phyloP scores from a whole-genome alignment of 345 rosid species.

The Brassica juncea region DNA sequence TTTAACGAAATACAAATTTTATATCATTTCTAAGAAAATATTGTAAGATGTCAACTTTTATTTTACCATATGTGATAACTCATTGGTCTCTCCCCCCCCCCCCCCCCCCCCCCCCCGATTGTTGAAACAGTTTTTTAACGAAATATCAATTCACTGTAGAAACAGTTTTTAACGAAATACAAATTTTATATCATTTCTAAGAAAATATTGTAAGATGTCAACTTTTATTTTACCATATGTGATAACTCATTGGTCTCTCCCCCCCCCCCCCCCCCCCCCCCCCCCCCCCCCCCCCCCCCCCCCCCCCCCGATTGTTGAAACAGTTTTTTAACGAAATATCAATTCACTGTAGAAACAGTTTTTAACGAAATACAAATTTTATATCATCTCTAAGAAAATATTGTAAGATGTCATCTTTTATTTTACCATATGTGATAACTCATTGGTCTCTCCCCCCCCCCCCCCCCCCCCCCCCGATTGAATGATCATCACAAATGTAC shows the following conservation, averaged over 20 bases:
- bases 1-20: too few relatives aligned
- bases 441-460: background rate
- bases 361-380: background rate
- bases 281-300: too few relatives aligned
- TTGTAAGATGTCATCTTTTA: background rate
- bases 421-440: background rate
- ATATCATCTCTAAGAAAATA: background rate
- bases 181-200: background rate
- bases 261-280: too few relatives aligned
- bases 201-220: background rate
- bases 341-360: too few relatives aligned
- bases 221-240: background rate
- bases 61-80: background rate
- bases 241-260: background rate
- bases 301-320: too few relatives aligned
- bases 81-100: background rate
- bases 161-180: background rate
- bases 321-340: too few relatives aligned
- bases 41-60: background rate
- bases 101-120: too few relatives aligned
- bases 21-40: too few relatives aligned
- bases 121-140: too few relatives aligned
- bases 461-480: too few relatives aligned
- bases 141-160: too few relatives aligned
- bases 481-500: background rate